Evolutionary conservation across 164 flowering plant genomes (phyloP).

Genomic region (Tinospora cordifolia): DNA sequence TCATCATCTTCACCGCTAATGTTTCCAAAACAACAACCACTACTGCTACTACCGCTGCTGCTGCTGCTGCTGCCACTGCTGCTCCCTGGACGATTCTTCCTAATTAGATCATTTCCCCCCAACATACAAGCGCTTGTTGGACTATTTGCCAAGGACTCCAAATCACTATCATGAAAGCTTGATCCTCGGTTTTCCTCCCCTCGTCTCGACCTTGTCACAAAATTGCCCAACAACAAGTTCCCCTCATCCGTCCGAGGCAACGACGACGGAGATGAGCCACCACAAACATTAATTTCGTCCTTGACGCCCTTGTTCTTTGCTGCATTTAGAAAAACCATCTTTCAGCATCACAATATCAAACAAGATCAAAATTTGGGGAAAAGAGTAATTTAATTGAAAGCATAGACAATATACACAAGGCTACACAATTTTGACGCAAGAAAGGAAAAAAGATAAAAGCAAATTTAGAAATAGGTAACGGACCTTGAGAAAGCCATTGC

Average conservation of each 20-base stretch:
- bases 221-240: constrained; percentile 20
- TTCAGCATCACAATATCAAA: background rate
- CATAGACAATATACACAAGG: background rate
- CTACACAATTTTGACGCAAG: background rate
- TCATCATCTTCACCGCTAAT: constrained; percentile 52
- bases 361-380: no score
- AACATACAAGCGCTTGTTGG: constrained; percentile 36
- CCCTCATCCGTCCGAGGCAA: constrained; percentile 14
- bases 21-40: constrained; percentile 40
- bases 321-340: constrained; percentile 16
- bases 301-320: constrained; percentile 49
- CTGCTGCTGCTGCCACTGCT: constrained; percentile 38
- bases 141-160: constrained; percentile 47
- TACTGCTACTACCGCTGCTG: constrained; percentile 29
- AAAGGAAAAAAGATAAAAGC: background rate
- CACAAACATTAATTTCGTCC: constrained; percentile 31
- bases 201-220: constrained; percentile 25
- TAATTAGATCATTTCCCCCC: constrained; percentile 29
- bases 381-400: background rate
- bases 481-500: constrained; percentile 60
- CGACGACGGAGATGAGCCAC: constrained; percentile 14
- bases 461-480: background rate
- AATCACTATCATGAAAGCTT: constrained; percentile 39
- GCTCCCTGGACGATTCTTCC: constrained; percentile 42
- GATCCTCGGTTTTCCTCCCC: constrained; percentile 28